These are phyloP conservation scores for Cicer arietinum DNA, from an alignment of 306 rosid species.

Conservation along the genomic window DNA sequence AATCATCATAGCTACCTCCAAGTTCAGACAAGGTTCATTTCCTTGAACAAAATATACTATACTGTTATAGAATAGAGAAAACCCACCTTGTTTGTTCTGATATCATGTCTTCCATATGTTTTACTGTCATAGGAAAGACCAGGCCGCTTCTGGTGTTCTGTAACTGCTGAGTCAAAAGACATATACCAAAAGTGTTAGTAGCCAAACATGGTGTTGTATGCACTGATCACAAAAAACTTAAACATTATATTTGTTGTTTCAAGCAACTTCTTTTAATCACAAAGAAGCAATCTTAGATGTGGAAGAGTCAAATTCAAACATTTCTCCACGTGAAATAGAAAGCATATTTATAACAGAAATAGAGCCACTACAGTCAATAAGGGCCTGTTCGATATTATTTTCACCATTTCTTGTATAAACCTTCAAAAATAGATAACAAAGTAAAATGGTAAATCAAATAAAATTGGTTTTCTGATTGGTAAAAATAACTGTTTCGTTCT, in stretches of 20 bases:
- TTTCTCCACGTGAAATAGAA: slow-evolving; percentile 18
- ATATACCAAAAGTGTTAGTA: slow-evolving; percentile 45
- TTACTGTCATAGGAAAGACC: slow-evolving; percentile 64
- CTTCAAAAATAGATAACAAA: background rate
- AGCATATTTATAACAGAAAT: slow-evolving; percentile 3
- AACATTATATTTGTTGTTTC: slow-evolving; percentile 21
- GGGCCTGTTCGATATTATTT: background rate
- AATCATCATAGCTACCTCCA: slow-evolving; percentile 29
- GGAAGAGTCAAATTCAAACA: background rate
- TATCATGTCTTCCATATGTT: slow-evolving; percentile 67
- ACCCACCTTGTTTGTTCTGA: slow-evolving; percentile 72
- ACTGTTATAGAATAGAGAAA: slow-evolving; percentile 41
- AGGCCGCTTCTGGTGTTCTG: slow-evolving; percentile 75
- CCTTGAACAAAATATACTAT: slow-evolving; percentile 34
- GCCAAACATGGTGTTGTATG: slow-evolving; percentile 32
- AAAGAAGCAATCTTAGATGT: slow-evolving; percentile 2
- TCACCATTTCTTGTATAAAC: background rate
- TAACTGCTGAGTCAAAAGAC: slow-evolving; percentile 51
- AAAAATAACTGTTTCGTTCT: background rate
- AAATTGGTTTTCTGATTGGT: background rate
- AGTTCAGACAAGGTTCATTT: slow-evolving; percentile 27
- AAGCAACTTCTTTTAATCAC: slow-evolving; percentile 10
- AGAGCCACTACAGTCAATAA: slow-evolving; percentile 17
- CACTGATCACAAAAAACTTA: slow-evolving; percentile 36
- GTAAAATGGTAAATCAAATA: background rate